These are phyloP conservation scores for Cubamyces lactineus DNA, from an alignment of 768 basidiomycete species.

Conservation along the genomic window DNA sequence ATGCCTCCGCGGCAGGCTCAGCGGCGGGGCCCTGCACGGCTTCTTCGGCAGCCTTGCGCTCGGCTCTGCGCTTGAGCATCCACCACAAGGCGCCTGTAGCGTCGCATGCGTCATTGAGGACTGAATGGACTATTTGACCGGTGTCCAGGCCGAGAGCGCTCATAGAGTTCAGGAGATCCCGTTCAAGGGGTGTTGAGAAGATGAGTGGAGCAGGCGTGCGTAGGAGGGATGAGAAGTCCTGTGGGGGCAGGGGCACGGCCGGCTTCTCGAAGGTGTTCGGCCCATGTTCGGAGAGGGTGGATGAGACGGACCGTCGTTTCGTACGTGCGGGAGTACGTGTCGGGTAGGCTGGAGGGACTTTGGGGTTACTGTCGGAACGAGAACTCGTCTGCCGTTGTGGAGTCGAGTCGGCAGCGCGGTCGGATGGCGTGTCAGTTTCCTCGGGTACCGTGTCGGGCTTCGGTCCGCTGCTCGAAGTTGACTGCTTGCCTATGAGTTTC, in stretches of 20 bases:
- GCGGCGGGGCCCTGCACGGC: constrained; percentile 29
- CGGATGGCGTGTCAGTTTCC: constrained; percentile 43
- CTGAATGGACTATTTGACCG: constrained; percentile 93
- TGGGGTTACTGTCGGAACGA: constrained; percentile 29
- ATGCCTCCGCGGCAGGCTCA: constrained; percentile 27
- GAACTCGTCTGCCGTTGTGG: constrained; percentile 34
- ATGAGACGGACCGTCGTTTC: constrained; percentile 94
- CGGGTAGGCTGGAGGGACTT: constrained; percentile 61
- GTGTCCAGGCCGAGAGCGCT: constrained; percentile 86
- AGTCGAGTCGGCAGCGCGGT: constrained; percentile 22
- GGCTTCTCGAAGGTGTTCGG: constrained; percentile 53
- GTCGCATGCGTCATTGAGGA: constrained; percentile 91
- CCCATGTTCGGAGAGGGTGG: constrained; percentile 64
- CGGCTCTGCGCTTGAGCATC: constrained; percentile 87
- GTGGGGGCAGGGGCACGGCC: constrained; percentile 39
- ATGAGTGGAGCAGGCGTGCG: constrained; percentile 72
- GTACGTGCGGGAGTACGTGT: constrained; percentile 92
- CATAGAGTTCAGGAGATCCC: constrained; percentile 76
- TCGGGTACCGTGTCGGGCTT: constrained; percentile 55
- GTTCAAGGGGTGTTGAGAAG: constrained; percentile 85
- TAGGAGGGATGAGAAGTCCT: constrained; percentile 68
- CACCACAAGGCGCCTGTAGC: constrained; percentile 92
- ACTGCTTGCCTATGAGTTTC: constrained; percentile 36
- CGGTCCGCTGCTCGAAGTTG: constrained; percentile 34
- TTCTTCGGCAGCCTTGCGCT: constrained; percentile 55